Conservation (phyloP, 768 basidiomycete species). For the Plicaturopsis crispa region DNA sequence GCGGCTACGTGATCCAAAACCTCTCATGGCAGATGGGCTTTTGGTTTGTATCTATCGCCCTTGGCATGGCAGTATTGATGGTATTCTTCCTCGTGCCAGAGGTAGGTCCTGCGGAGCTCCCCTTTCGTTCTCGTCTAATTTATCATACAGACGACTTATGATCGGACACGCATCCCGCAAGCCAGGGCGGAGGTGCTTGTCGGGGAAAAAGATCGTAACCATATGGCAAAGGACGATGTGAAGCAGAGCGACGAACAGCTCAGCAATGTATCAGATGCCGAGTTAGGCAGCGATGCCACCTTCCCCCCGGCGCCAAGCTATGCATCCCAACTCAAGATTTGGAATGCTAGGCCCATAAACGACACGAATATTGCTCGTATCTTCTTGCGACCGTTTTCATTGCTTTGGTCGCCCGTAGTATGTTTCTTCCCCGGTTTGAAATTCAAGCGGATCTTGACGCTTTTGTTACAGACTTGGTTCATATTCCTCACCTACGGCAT, state of each 20-base stretch:
- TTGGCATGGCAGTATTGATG: constrained; percentile 27
- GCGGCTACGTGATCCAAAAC: constrained; percentile 38
- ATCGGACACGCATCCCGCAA: too few species aligned
- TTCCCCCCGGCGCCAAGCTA: constrained; percentile 17
- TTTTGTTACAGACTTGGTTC: constrained; percentile 22
- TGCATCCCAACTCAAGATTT: constrained; percentile 26
- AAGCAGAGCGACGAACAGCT: too few species aligned
- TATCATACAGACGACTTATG: constrained; percentile 25
- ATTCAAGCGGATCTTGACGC: too few species aligned
- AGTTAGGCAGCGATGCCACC: constrained; percentile 7
- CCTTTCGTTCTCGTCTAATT: not conserved
- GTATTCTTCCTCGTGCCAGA: constrained; percentile 39
- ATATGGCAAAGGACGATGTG: not conserved
- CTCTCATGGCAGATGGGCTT: constrained; percentile 36
- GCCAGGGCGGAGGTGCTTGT: too few species aligned
- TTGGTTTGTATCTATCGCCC: constrained; percentile 38
- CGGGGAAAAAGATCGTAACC: too few species aligned
- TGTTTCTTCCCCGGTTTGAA: constrained; percentile 5
- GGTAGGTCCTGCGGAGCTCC: constrained; percentile 14
- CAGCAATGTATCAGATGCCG: too few species aligned
- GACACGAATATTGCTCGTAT: constrained; percentile 26
- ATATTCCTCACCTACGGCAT: constrained; percentile 31
- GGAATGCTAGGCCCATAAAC: constrained; percentile 30
- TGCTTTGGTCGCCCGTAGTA: constrained; percentile 34
- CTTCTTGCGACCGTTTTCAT: constrained; percentile 33